A percentile compares a stretch with the other conserved stretches of the same genome.
Conservation (phyloP, 306 rosid species). For the Gillenia trifoliata region DNA sequence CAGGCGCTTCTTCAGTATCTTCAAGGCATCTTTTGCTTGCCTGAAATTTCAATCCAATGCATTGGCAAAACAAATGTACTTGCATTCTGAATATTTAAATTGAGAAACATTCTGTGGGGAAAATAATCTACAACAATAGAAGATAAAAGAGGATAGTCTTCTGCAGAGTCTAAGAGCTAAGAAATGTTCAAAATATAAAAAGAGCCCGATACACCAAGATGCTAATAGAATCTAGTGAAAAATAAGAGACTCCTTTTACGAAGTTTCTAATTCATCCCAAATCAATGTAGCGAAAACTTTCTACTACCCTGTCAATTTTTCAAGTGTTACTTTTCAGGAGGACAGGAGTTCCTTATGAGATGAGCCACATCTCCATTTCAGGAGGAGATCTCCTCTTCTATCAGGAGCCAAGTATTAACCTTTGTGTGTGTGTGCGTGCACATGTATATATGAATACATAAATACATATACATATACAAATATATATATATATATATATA, state of each 20-base stretch:
- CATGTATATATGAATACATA: neutral
- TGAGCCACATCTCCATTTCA: neutral
- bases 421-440: neutral
- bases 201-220: neutral
- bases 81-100: constrained; percentile 4
- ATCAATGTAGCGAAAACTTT: neutral
- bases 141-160: neutral
- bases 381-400: neutral
- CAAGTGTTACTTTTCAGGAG: neutral
- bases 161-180: neutral
- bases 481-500: neutral
- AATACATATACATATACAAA: no score
- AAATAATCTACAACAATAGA: neutral
- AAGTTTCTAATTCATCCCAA: neutral
- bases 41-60: constrained; percentile 43
- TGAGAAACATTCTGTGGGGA: no score
- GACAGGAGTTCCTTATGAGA: neutral
- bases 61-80: constrained; percentile 15
- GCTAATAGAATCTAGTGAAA: neutral
- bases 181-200: neutral
- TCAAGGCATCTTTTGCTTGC: constrained; percentile 95
- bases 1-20: constrained; percentile 84
- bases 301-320: neutral
- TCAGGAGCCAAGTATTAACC: neutral
- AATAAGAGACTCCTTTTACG: neutral